These are phyloP conservation scores for Cordyceps tenuipes DNA, from an alignment of 2,329 filamentous ascomycete species.

Conservation along the genomic window DNA sequence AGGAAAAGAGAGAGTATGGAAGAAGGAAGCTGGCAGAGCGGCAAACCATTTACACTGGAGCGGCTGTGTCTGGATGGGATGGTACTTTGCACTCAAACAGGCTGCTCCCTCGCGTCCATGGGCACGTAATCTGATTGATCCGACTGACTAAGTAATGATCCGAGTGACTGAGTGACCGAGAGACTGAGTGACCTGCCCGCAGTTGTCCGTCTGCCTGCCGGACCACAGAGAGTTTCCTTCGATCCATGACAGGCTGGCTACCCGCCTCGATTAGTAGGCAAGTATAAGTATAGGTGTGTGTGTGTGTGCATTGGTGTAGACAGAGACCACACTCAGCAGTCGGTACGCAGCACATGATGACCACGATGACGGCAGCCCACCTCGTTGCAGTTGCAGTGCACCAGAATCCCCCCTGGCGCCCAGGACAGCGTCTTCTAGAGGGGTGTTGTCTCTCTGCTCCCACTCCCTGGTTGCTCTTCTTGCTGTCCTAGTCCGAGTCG, in stretches of 20 bases:
- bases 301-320: neutral
- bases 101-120: neutral
- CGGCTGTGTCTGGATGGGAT: neutral
- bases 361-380: constrained; percentile 10
- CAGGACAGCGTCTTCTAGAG: no score
- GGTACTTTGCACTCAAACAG: neutral
- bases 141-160: neutral
- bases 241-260: constrained; percentile 1
- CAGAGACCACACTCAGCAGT: neutral
- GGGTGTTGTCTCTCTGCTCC: neutral
- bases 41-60: constrained; percentile 5
- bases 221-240: neutral
- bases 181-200: neutral
- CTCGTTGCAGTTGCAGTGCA: neutral
- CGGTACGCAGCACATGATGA: constrained; percentile 6
- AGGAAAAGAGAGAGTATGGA: neutral
- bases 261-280: neutral
- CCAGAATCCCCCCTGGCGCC: neutral
- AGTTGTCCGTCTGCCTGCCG: neutral
- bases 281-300: neutral
- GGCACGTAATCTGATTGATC: neutral
- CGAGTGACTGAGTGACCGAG: neutral
- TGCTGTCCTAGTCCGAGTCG: neutral
- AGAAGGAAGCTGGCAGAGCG: neutral
- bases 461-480: neutral